Conservation (phyloP, 2,329 filamentous ascomycete genomes). For the Aureobasidium sp. region DNA sequence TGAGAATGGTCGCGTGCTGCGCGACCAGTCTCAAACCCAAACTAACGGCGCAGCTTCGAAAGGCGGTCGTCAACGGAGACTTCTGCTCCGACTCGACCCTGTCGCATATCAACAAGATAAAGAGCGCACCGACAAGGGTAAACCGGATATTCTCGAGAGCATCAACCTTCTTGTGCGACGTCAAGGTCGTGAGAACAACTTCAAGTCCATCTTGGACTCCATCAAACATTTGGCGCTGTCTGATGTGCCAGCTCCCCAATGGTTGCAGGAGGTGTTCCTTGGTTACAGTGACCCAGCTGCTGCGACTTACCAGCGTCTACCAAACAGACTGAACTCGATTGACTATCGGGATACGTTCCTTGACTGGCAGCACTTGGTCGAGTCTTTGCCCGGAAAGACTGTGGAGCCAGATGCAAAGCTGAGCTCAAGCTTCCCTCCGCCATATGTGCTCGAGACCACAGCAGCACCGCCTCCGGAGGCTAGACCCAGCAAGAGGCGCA, state of each 20-base stretch:
- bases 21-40: constrained; percentile 44
- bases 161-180: constrained; percentile 82
- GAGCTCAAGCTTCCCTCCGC: constrained; percentile 68
- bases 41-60: constrained; percentile 53
- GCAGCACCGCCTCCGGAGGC: constrained; percentile 37
- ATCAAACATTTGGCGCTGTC: constrained; percentile 79
- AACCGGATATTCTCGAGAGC: constrained; percentile 67
- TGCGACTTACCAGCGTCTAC: constrained; percentile 74
- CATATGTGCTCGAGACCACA: constrained; percentile 68
- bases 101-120: constrained; percentile 69
- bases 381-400: constrained; percentile 79
- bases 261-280: constrained; percentile 96
- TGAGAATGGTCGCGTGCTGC: constrained; percentile 66
- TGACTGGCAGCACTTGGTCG: constrained; percentile 87
- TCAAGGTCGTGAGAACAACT: constrained; percentile 88
- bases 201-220: constrained; percentile 85
- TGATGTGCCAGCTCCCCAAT: constrained; percentile 75
- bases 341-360: constrained; percentile 93
- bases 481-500: constrained; percentile 71
- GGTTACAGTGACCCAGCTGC: constrained; percentile 89
- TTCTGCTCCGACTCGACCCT: constrained; percentile 76
- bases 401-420: constrained; percentile 69
- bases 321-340: constrained; percentile 66
- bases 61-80: constrained; percentile 50
- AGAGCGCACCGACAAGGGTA: constrained; percentile 54